Conservation (phyloP, 1,139 yeast species). For the Lizanozyma gosingica region DNA sequence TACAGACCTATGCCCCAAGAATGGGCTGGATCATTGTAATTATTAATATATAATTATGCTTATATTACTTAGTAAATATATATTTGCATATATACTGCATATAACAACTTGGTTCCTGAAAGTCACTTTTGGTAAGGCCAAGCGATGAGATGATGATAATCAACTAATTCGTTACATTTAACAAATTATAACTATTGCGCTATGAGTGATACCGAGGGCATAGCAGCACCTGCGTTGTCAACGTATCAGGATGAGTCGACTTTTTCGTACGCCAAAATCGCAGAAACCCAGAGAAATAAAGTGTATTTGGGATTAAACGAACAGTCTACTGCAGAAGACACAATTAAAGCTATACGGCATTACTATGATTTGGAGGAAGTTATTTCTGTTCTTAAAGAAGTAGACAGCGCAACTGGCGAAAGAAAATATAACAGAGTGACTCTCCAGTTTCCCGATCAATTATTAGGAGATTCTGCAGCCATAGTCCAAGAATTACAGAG, state of each 20-base stretch:
- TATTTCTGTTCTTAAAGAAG: constrained; percentile 23
- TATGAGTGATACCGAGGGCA: constrained; percentile 3
- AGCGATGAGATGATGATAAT: background rate
- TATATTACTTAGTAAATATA: too few species aligned
- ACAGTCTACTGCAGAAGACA: constrained; percentile 14
- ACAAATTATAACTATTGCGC: too few species aligned
- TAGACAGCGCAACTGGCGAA: constrained; percentile 13
- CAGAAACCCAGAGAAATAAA: constrained; percentile 19
- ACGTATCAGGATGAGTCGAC: constrained; percentile 48
- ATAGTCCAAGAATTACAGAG: constrained; percentile 45
- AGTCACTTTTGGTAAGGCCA: too few species aligned
- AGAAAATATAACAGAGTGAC: constrained; percentile 47
- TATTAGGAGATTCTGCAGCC: constrained; percentile 71
- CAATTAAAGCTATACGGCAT: constrained; percentile 24
- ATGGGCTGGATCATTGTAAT: constrained; percentile 40
- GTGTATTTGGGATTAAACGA: constrained; percentile 24
- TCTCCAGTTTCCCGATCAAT: constrained; percentile 80
- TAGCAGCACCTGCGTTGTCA: constrained; percentile 49
- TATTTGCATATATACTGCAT: too few species aligned
- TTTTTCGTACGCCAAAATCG: constrained; percentile 35
- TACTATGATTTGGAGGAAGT: constrained; percentile 49
- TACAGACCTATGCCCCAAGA: constrained; percentile 48
- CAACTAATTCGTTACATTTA: background rate
- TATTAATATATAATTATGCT: too few species aligned
- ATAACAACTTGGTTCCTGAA: too few species aligned